Percentiles rank a stretch among this genome's conserved stretches.
phyloP scores from a whole-genome alignment of 768 basidiomycete species.

The Boletus subparvulus region DNA sequence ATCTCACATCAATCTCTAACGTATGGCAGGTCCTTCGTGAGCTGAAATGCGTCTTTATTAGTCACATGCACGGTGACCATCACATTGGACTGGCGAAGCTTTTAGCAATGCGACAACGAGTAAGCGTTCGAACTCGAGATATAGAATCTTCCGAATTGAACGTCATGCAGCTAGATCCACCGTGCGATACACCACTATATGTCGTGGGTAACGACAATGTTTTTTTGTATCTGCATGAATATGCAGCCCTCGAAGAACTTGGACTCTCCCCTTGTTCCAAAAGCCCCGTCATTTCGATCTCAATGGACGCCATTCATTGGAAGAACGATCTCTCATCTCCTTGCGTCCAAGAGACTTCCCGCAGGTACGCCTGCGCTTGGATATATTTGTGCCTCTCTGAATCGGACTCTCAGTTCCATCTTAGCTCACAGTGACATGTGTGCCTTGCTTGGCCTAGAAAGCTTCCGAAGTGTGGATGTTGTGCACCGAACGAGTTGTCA shows the following conservation, averaged over 20 bases:
- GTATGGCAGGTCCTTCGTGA: conserved; percentile 65
- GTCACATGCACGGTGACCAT: conserved; percentile 92
- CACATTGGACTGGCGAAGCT: conserved; percentile 81
- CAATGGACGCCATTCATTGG: conserved; percentile 57
- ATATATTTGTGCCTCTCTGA: not conserved
- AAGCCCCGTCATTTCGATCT: conserved; percentile 54
- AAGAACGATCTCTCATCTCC: conserved; percentile 38
- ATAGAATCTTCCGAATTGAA: not conserved
- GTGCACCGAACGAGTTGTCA: conserved; percentile 71
- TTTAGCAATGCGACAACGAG: conserved; percentile 67
- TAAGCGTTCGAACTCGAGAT: conserved; percentile 26
- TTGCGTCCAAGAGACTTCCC: not conserved
- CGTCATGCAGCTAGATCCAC: conserved; percentile 58
- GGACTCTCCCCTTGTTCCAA: conserved; percentile 52
- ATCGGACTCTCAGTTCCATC: conserved; percentile 40
- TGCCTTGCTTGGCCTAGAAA: conserved; percentile 52
- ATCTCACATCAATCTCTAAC: conserved; percentile 33
- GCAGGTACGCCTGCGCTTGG: conserved; percentile 2
- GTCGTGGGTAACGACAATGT: conserved; percentile 60
- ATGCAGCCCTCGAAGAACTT: conserved; percentile 66
- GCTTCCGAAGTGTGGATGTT: conserved; percentile 69
- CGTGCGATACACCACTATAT: conserved; percentile 62
- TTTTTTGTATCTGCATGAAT: conserved; percentile 70
- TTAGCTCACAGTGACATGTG: conserved; percentile 46
- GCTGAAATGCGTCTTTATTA: conserved; percentile 79